A percentile compares a stretch with the other conserved stretches of the same genome.
These are phyloP conservation scores for Pseudodiploospora longispora DNA, from an alignment of 2,329 filamentous ascomycete genomes.

Conservation along the genomic window DNA sequence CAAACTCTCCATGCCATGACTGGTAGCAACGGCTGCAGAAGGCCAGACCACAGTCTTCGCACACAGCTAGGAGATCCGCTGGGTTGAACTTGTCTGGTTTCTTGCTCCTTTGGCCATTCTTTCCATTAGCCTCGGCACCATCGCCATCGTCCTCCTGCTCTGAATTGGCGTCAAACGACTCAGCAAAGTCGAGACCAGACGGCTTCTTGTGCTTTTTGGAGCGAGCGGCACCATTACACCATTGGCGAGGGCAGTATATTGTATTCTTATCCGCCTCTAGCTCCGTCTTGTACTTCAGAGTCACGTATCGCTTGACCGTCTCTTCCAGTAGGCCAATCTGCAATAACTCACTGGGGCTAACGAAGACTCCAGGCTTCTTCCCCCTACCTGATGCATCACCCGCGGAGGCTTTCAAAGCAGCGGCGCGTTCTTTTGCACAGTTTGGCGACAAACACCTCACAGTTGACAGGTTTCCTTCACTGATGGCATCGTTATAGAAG, in stretches of 20 bases:
- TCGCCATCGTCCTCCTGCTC: slow-evolving; percentile 37
- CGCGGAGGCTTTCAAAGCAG: slow-evolving; percentile 14
- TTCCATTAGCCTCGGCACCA: slow-evolving; percentile 10
- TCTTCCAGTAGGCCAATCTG: slow-evolving; percentile 66
- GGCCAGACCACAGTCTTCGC: slow-evolving; percentile 80
- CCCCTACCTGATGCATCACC: slow-evolving; percentile 11
- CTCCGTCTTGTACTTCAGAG: slow-evolving; percentile 84
- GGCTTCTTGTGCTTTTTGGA: slow-evolving; percentile 68
- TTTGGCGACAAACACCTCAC: slow-evolving; percentile 74
- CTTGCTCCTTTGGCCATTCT: slow-evolving; percentile 12
- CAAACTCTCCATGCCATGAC: slow-evolving; percentile 89
- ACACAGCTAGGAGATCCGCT: slow-evolving; percentile 68
- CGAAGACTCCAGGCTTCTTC: slow-evolving; percentile 54
- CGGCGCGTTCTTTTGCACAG: slow-evolving; percentile 59
- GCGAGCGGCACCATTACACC: slow-evolving; percentile 84
- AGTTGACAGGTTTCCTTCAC: slow-evolving; percentile 69
- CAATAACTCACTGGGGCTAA: slow-evolving; percentile 77
- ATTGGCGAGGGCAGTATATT: slow-evolving; percentile 82
- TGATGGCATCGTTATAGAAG: slow-evolving; percentile 84
- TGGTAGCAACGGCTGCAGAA: slow-evolving; percentile 67
- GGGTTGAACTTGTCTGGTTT: slow-evolving; percentile 27
- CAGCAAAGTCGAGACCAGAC: slow-evolving; percentile 52
- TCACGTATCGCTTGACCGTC: slow-evolving; percentile 76
- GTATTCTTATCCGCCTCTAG: slow-evolving; percentile 88
- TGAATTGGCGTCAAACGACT: slow-evolving; percentile 45